Percentiles rank a stretch among this genome's conserved stretches.
Evolutionary conservation across 768 basidiomycete genomes (phyloP).

Genomic region (Sporobolomyces roseus): DNA sequence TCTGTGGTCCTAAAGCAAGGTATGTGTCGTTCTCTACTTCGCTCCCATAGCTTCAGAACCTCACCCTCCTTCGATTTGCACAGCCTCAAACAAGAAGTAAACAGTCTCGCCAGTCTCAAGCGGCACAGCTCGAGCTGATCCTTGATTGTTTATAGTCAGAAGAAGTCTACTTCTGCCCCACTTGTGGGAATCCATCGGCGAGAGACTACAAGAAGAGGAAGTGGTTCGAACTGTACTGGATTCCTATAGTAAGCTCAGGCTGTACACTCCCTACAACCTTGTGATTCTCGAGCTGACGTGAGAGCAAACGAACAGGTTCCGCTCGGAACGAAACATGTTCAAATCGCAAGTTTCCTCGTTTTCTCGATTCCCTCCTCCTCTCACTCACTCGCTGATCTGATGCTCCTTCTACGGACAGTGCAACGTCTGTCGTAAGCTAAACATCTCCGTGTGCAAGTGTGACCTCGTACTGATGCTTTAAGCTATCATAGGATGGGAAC

Average conservation of each 20-base stretch:
- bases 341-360: not conserved
- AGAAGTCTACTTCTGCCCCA: not conserved
- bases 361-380: not conserved
- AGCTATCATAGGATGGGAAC: not conserved
- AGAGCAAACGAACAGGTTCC: not conserved
- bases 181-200: not conserved
- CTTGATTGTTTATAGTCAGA: not conserved
- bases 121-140: not conserved
- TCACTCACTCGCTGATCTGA: not conserved
- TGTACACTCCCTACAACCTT: not conserved
- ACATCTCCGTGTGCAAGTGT: no score
- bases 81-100: constrained; percentile 4
- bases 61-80: not conserved
- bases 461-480: not conserved
- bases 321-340: constrained; percentile 4
- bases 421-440: not conserved
- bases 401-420: not conserved
- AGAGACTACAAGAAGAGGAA: constrained; percentile 3
- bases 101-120: not conserved
- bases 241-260: not conserved
- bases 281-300: no score
- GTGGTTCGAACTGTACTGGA: constrained; percentile 20
- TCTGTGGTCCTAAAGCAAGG: constrained; percentile 12
- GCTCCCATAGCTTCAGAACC: not conserved
- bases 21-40: not conserved